Evolutionary conservation across 345 rosid species (phyloP), one percentile per base, ranked within the genome.

Genomic region (Cochlearia excelsa): DNA sequence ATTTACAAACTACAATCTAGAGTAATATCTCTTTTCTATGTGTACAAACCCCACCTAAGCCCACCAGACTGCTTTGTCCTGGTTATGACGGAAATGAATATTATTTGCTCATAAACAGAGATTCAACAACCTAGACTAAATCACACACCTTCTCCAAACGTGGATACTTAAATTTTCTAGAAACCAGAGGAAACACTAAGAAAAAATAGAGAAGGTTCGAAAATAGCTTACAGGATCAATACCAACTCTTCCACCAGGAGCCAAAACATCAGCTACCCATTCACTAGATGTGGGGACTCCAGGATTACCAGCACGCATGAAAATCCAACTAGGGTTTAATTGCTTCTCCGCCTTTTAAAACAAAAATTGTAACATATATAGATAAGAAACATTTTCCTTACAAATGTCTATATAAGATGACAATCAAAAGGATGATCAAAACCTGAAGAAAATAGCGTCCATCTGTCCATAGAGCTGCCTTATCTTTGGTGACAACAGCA

Each of bases 361-460:
- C 16, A 68, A 46, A 1, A 56, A 43, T 30, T 16, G 9, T 29
- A 6, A 46, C 27, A 9, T 47, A 48, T 35, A 8, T 41, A 51
- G 35, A 26, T 60, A 57, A 58, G 54, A 40, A 73, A 45, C 54
- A 40, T 7, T 29, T 0, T 42, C 56, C 48, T 5, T 55, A 33
- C 46, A 51, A 39, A 40, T 47, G 9, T 51, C 6, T 47, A 6
- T 41, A 46, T 9, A 37, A 26, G 46, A 53, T 5, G 7, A 4
- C 42, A 46, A 56, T 30, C 16, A 44, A 43, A 8, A 57, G 51
- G 29, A 27, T 7, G 38, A 26, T 46, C 41, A 46, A 59, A 66
- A 88, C 98, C 98, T 88, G 98, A 67, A 92, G 96, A 84, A 92
- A 92, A 64, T 92, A 92, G 30, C 98, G 87, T 37, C 96, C 96